phyloP scores from a whole-genome alignment of 2,329 filamentous ascomycete genomes.

The Rutstroemia sp. region DNA sequence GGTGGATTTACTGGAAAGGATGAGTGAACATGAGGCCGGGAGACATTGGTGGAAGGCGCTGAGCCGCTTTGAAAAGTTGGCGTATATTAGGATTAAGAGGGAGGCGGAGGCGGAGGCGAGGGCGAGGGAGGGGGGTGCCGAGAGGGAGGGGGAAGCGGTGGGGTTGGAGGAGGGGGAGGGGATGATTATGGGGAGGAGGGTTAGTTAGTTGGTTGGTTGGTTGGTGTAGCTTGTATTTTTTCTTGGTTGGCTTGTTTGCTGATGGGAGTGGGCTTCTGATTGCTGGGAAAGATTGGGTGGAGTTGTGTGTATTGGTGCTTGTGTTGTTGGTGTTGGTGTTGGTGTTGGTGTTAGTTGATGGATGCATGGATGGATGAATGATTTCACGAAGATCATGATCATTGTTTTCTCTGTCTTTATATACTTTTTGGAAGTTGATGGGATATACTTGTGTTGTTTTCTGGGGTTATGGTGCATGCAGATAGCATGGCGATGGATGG shows the following conservation, averaged over 20 bases:
- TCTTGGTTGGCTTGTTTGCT: neutral
- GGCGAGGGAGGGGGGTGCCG: slow-evolving; percentile 20
- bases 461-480: too few species aligned
- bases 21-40: slow-evolving; percentile 82
- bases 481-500: neutral
- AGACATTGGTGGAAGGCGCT: slow-evolving; percentile 86
- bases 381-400: too few species aligned
- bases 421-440: neutral
- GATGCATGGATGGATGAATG: neutral
- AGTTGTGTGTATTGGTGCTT: neutral
- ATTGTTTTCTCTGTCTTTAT: neutral
- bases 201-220: slow-evolving; percentile 35
- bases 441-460: too few species aligned
- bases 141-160: neutral
- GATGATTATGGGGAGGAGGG: slow-evolving; percentile 38
- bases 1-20: slow-evolving; percentile 71
- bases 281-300: neutral
- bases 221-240: neutral
- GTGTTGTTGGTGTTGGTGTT: neutral
- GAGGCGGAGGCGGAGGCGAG: slow-evolving; percentile 50
- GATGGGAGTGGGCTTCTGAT: neutral
- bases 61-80: slow-evolving; percentile 82
- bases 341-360: neutral
- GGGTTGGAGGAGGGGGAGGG: slow-evolving; percentile 14
- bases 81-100: slow-evolving; percentile 70